Percentiles rank a stretch among this genome's conserved stretches.
Conservation (phyloP, 2,329 filamentous ascomycete genomes). For the Penicillium sp. region DNA sequence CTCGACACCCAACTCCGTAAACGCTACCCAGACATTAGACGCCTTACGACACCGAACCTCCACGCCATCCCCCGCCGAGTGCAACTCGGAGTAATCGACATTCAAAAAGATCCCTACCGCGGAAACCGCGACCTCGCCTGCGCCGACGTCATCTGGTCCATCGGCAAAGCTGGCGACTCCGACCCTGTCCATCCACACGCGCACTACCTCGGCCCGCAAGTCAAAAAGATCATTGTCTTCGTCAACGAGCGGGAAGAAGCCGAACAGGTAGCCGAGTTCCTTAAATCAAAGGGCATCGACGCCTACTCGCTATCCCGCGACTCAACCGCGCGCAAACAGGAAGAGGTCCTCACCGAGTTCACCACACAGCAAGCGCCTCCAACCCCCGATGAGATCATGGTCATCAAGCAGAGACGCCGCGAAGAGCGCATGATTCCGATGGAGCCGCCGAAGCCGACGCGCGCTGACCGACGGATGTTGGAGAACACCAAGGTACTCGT, state of each 20-base stretch:
- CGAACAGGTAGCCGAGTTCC: slow-evolving; percentile 76
- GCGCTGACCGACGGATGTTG: slow-evolving; percentile 55
- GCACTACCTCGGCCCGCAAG: slow-evolving; percentile 55
- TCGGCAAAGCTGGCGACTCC: slow-evolving; percentile 74
- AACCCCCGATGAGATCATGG: slow-evolving; percentile 40
- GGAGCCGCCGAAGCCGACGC: slow-evolving; percentile 39
- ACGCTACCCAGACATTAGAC: slow-evolving; percentile 79
- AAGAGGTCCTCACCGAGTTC: slow-evolving; percentile 77
- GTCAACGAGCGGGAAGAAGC: slow-evolving; percentile 96
- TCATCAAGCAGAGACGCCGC: slow-evolving; percentile 36
- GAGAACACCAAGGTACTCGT: slow-evolving; percentile 88
- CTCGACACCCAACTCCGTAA: slow-evolving; percentile 83
- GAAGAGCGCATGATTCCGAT: slow-evolving; percentile 47
- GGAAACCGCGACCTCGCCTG: slow-evolving; percentile 93
- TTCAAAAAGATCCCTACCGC: slow-evolving; percentile 88
- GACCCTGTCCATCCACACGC: slow-evolving; percentile 39
- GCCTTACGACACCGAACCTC: slow-evolving; percentile 92
- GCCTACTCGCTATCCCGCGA: slow-evolving; percentile 85
- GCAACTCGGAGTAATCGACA: slow-evolving; percentile 90
- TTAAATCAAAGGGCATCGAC: slow-evolving; percentile 84
- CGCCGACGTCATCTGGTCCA: slow-evolving; percentile 91
- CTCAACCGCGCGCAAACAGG: slow-evolving; percentile 75
- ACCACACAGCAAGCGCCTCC: slow-evolving; percentile 54
- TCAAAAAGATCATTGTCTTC: slow-evolving; percentile 90
- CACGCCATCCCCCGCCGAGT: slow-evolving; percentile 95